A percentile compares a stretch with the other conserved stretches of the same genome.
These are phyloP conservation scores for Candida dajiaensis DNA, from an alignment of 805 yeast species.

Conservation along the genomic window DNA sequence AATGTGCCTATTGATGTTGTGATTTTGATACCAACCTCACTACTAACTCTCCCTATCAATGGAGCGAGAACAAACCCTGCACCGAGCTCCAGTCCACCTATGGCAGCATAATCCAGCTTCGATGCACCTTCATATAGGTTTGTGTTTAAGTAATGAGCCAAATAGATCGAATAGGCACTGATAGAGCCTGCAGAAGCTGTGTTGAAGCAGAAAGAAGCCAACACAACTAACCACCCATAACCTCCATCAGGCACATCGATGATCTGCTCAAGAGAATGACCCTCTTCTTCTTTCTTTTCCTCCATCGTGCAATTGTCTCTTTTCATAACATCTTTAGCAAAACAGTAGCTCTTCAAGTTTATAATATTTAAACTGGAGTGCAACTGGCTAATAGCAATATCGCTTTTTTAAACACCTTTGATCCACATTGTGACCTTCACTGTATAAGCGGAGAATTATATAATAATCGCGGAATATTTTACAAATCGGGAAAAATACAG, in stretches of 20 bases:
- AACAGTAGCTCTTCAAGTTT: too few species aligned
- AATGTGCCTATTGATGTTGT: constrained; percentile 44
- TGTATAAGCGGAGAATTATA: too few species aligned
- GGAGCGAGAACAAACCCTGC: constrained; percentile 57
- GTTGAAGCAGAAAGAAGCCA: constrained; percentile 15
- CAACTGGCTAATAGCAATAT: too few species aligned
- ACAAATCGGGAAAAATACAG: too few species aligned
- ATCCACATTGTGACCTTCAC: too few species aligned
- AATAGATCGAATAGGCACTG: constrained; percentile 46
- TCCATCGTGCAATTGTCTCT: not conserved
- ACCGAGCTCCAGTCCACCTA: constrained; percentile 60
- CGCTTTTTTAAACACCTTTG: too few species aligned
- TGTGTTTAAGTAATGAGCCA: constrained; percentile 48
- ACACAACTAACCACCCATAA: constrained; percentile 19
- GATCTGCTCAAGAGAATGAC: not conserved
- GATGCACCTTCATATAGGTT: constrained; percentile 45
- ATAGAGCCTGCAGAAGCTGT: constrained; percentile 22
- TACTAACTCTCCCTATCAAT: constrained; percentile 24
- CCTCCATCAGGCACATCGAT: constrained; percentile 22
- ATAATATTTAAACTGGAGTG: too few species aligned
- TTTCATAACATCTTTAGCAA: not conserved
- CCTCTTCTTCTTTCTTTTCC: not conserved
- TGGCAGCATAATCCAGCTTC: constrained; percentile 54
- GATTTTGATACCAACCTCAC: constrained; percentile 32
- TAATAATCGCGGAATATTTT: too few species aligned